A percentile compares a stretch with the other conserved stretches of the same genome.
These are phyloP conservation scores for Diaporthe nobilis DNA, from an alignment of 2,329 filamentous ascomycete genomes.

Conservation along the genomic window DNA sequence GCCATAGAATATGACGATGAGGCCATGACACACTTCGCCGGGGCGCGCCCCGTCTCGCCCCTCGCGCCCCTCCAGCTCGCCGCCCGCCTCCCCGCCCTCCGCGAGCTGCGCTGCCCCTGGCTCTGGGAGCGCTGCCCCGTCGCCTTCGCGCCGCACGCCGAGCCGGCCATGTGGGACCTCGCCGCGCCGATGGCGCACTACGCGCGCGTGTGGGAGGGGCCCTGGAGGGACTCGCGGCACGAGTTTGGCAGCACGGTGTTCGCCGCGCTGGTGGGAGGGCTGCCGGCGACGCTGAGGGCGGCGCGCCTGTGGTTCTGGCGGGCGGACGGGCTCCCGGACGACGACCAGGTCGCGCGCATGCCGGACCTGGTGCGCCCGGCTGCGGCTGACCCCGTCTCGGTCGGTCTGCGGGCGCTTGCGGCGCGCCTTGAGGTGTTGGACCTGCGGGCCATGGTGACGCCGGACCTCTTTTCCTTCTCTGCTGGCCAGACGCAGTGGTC, in stretches of 20 bases:
- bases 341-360: constrained; percentile 6
- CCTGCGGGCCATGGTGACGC: constrained; percentile 44
- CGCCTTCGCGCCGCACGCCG: constrained; percentile 34
- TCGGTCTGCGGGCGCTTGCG: constrained; percentile 44
- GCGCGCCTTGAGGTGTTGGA: constrained; percentile 43
- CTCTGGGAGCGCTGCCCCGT: constrained; percentile 46
- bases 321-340: not conserved
- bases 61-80: constrained; percentile 45
- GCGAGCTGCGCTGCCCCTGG: constrained; percentile 44
- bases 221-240: constrained; percentile 47
- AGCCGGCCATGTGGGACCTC: not conserved
- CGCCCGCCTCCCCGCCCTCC: constrained; percentile 44
- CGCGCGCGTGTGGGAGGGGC: constrained; percentile 46
- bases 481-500: constrained; percentile 36
- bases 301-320: constrained; percentile 31
- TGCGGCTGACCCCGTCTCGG: constrained; percentile 44
- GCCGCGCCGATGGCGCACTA: constrained; percentile 36
- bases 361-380: constrained; percentile 43
- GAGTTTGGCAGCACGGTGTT: constrained; percentile 45
- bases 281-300: constrained; percentile 36
- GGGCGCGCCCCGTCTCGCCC: constrained; percentile 44
- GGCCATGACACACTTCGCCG: not conserved
- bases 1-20: not conserved
- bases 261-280: constrained; percentile 36
- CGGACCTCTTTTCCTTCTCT: constrained; percentile 35